Evolutionary conservation across 75 land plant species (phyloP), one percentile per base, ranked within the genome.

Genomic region (Cupressus sempervirens): DNA sequence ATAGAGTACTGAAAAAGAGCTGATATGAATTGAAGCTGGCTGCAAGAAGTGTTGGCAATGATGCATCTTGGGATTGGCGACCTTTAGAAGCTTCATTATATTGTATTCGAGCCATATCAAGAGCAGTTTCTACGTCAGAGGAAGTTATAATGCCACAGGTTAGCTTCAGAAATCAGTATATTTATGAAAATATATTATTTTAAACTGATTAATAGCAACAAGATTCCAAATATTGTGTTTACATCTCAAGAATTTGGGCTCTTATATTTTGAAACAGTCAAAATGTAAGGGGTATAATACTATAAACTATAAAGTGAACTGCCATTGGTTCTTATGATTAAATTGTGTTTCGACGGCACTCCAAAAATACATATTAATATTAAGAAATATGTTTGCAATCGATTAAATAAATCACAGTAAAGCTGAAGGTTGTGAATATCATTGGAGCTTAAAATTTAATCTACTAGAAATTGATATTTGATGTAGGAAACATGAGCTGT

Each of bases 101-200:
- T 86, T 92, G 98, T 83, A 94, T 98, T 53, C 92, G 93, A 12
- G 97, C 99, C 45, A 93, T 98, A 83, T 87, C 99, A 82, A 91
- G 86, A 83, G 91, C 91, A 70, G 96, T 98, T 82, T 92, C 97
- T 54, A 50, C 83, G 38, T 82, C 84, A 80, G 99, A 98, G 87
- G 92, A 86, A 85, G 92, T 89, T 85, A 40, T 96, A 82, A 88
- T 98, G 92, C 99, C 99, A 50, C 95, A 93, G 95, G 99, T 94
- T 68, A 75, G 56, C 67, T 3, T 11, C 53, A 5, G 7, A 8
- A 18, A 38, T 36, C 7, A 38, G 6, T 38, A 18, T 32, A 7
- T 76, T 20, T 38, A 76, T 62, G 7, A 62, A 62, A 62, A 23
- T 46, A 26, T 20, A 20, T 18, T 58, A 4, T 62, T 62, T 62